Base-by-base conservation (phyloP, 495 filamentous ascomycete genomes). In the Aspergillus biplanus region DNA sequence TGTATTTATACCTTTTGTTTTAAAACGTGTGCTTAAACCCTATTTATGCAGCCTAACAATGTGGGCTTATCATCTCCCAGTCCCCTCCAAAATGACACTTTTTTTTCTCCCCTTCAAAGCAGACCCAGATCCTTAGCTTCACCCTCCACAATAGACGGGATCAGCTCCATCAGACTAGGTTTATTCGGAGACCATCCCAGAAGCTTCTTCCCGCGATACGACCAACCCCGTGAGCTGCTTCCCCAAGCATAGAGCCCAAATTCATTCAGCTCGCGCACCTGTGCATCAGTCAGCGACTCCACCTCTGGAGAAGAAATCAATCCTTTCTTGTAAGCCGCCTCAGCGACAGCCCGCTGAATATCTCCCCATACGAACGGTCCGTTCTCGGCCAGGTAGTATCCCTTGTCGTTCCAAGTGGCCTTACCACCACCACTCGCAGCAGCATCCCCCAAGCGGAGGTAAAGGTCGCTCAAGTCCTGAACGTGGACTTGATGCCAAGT, bases 401-500 rank as follows among this genome's bases (percentile, higher is more conserved):
- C 91, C 66, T 89, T 80, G 8, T 81, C 75, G 7, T 87, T 89
- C 86, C 91, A 97, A 13, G 90, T 86, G 42, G 90, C 89, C 27
- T 84, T 78, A 7, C 82, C 81, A 9, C 83, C 86, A 15, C 82
- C 83, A 7, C 68, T 70, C 2, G 83, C 75, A 6, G 89, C 90
- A 6, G 88, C 88, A 56, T 91, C 89, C 8, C 87, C 86, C 35
- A 93, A 78, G 6, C 78, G 72, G 5, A 89, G 71, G 70, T 87
- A 93, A 31, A 91, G 73, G 32, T 83, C 80, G 61, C 84, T 84
- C 15, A 96, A 76, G 71, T 96, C 91, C 18, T 86, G 80, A 18
- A 96, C 78, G 71, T 93, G 86, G 46, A 94, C 82, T 69, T 90
- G 83, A 59, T 90, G 86, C 90, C 92, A 94, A 60, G 85, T 70